Conservation (phyloP, 257 asterid species). For the Thymus mandschuricus region DNA sequence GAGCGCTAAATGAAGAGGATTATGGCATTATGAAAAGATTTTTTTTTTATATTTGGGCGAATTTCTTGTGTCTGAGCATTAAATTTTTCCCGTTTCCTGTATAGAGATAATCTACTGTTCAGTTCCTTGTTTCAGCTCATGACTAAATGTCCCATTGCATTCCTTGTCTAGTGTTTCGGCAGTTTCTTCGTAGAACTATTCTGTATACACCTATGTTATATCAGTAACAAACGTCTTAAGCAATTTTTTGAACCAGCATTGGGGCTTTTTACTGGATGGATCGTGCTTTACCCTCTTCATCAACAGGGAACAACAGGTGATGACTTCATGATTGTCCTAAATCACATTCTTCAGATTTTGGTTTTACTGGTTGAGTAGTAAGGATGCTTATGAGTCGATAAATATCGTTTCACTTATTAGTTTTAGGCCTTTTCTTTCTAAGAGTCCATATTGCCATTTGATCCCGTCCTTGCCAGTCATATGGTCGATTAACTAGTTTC, state of each 20-base stretch:
- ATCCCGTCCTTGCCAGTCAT: background rate
- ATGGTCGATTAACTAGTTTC: background rate
- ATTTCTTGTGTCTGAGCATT: background rate
- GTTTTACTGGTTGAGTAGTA: background rate
- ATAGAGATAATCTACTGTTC: background rate
- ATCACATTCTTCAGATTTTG: conserved; percentile 20
- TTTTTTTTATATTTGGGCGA: background rate
- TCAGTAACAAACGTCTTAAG: conserved; percentile 12
- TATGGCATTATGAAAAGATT: background rate
- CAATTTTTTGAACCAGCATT: conserved; percentile 54
- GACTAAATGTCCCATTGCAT: background rate
- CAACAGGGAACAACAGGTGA: conserved; percentile 65
- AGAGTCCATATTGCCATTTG: background rate
- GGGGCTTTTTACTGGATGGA: conserved; percentile 98
- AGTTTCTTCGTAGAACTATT: background rate
- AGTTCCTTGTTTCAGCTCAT: background rate
- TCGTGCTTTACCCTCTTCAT: conserved; percentile 70
- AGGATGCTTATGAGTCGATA: conserved; percentile 11
- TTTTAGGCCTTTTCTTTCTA: conserved; percentile 1
- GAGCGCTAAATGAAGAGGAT: background rate
- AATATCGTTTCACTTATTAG: background rate
- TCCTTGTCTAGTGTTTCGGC: background rate
- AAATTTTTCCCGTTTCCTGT: background rate
- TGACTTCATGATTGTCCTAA: conserved; percentile 16
- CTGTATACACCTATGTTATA: background rate